Base-by-base conservation (phyloP, 2,329 filamentous ascomycete genomes). In the Phyllosticta ampelicida region DNA sequence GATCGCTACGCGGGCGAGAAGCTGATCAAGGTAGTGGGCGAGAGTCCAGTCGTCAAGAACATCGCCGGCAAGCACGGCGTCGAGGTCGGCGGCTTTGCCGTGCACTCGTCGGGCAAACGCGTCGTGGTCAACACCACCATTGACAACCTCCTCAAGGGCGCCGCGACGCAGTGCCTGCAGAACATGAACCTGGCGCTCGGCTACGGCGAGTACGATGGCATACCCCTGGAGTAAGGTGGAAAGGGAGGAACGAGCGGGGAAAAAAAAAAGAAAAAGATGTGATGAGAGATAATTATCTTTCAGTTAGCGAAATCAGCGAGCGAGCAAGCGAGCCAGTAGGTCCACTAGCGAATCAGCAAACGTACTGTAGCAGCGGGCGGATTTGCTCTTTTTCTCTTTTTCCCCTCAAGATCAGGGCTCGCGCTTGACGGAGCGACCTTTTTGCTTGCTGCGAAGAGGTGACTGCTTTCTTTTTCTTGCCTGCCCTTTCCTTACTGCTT, bases 1-100 rank as follows among this genome's bases (percentile, higher is more conserved):
- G 92, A 97, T 67, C 84, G 92, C 21, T 99, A 96, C 68, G 92
- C 92, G 5, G 91, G 91, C 54, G 94, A 97, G 80, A 92, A 90
- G 75, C 84, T 99, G 16, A 86, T 99, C 70, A 96, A 94, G 80
- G 84, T 97, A 19, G 82, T 89, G 4, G 92, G 92, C 56, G 92
- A 97, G 72, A 82, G 88, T 0, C 94, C 92, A 2, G 77, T 85
- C 10, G 92, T 97, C 59, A 95, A 90, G 76, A 78, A 84, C 65
- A 96, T 96, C 66, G 83, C 83, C 65, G 84, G 87, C 62, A 89
- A 86, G 76, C 92, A 97, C 70, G 87, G 89, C 20, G 86, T 95
- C 3, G 91, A 97, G 76, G 90, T 99, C 72, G 94, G 94, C 60
- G 91, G 89, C 0, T 97, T 97, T 67, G 90, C 89, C n/a, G 90